These are phyloP conservation scores for Zymoseptoria passerinii DNA, from an alignment of 2,329 filamentous ascomycete genomes.

Conservation along the genomic window DNA sequence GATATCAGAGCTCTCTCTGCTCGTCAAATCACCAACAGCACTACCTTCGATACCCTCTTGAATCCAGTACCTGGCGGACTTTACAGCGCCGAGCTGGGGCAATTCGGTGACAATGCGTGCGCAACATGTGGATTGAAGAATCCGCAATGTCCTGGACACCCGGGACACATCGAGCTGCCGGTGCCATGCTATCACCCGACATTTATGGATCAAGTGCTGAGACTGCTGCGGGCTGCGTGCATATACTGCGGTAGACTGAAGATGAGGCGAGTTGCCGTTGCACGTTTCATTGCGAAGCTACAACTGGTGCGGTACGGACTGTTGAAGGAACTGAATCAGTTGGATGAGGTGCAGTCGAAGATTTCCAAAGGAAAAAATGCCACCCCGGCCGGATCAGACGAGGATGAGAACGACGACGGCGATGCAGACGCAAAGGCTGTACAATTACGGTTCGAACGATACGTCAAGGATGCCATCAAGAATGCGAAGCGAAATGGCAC, in stretches of 20 bases:
- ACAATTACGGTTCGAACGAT: slow-evolving; percentile 52
- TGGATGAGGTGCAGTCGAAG: slow-evolving; percentile 36
- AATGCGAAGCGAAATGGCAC: slow-evolving; percentile 44
- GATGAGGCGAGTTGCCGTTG: slow-evolving; percentile 65
- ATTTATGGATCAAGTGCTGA: slow-evolving; percentile 86
- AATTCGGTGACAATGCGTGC: slow-evolving; percentile 79
- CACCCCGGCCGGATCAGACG: slow-evolving; percentile 28
- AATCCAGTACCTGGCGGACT: slow-evolving; percentile 85
- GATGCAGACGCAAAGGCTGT: slow-evolving; percentile 50
- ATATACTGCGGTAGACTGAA: slow-evolving; percentile 84
- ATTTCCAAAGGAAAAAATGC: slow-evolving; percentile 9
- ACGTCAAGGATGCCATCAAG: slow-evolving; percentile 65
- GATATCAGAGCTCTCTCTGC: slow-evolving; percentile 88
- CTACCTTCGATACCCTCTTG: slow-evolving; percentile 85
- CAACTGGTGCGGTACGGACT: slow-evolving; percentile 79
- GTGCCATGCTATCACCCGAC: slow-evolving; percentile 93
- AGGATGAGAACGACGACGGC: slow-evolving; percentile 53
- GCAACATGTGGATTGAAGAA: slow-evolving; percentile 82
- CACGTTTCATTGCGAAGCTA: slow-evolving; percentile 75
- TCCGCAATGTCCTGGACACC: slow-evolving; percentile 75
- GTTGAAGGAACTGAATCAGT: slow-evolving; percentile 55
- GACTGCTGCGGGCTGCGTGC: slow-evolving; percentile 78
- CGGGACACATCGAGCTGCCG: slow-evolving; percentile 90
- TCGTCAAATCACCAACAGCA: slow-evolving; percentile 85
- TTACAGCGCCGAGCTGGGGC: slow-evolving; percentile 84